Percentiles rank a stretch among this genome's conserved stretches.
Evolutionary conservation across 1,139 yeast species (phyloP).

Genomic region (Protomyces macrosporus): DNA sequence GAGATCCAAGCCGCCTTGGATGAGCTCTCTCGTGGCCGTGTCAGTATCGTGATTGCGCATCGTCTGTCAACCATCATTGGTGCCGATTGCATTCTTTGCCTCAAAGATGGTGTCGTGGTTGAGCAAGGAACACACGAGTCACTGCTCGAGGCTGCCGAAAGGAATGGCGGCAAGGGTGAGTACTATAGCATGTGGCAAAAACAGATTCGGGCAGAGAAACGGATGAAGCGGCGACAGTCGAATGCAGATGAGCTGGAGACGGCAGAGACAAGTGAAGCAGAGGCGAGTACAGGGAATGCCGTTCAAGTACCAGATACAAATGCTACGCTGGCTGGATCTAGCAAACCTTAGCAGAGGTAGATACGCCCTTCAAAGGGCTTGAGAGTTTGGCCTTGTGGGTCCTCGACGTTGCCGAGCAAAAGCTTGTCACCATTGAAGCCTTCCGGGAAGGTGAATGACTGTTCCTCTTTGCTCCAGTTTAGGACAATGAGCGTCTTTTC

Average conservation of each 20-base stretch:
- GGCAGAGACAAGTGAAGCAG: conserved; percentile 1
- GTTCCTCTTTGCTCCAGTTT: conserved; percentile 9
- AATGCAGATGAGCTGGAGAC: neutral
- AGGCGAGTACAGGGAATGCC: neutral
- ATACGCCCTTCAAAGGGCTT: neutral
- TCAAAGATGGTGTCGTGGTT: conserved; percentile 68
- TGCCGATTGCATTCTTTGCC: conserved; percentile 63
- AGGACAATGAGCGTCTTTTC: conserved; percentile 4
- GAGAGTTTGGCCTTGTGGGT: neutral
- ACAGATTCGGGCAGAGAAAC: conserved; percentile 43
- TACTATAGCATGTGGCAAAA: conserved; percentile 83
- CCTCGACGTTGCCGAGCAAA: neutral
- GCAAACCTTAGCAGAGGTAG: neutral
- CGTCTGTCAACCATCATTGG: conserved; percentile 70
- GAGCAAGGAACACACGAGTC: conserved; percentile 62
- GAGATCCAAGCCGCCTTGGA: conserved; percentile 52
- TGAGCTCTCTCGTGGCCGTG: conserved; percentile 63
- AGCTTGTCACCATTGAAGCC: neutral
- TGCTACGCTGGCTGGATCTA: conserved; percentile 14
- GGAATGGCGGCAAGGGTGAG: conserved; percentile 49
- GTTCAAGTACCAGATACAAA: conserved; percentile 7
- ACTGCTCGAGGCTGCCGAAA: conserved; percentile 37
- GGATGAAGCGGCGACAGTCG: neutral
- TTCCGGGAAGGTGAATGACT: neutral
- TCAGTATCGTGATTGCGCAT: conserved; percentile 85